phyloP scores from a whole-genome alignment of 2,329 filamentous ascomycete genomes.

The Blumeria hordei region DNA sequence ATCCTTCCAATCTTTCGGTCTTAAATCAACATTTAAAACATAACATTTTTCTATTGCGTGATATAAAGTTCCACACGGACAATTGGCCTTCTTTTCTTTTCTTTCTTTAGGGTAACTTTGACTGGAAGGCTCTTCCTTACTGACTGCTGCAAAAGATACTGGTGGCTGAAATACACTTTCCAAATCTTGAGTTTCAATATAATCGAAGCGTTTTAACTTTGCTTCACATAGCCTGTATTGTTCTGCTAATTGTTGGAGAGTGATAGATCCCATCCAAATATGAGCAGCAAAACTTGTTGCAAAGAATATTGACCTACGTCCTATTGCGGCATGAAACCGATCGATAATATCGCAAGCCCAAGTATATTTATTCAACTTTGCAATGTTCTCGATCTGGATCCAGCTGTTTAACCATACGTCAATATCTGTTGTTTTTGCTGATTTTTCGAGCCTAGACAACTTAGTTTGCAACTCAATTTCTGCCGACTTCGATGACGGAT shows the following conservation, averaged over 20 bases:
- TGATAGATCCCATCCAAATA: background rate
- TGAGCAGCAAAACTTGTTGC: background rate
- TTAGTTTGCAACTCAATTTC: background rate
- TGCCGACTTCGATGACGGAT: background rate
- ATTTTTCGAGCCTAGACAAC: background rate
- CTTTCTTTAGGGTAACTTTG: background rate
- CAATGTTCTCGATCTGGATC: background rate
- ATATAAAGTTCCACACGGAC: background rate
- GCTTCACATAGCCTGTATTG: background rate
- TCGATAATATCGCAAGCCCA: background rate
- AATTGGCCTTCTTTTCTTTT: background rate
- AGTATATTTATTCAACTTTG: background rate
- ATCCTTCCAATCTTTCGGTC: background rate
- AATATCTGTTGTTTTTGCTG: background rate
- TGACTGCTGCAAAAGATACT: background rate
- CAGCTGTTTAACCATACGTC: constrained; percentile 1
- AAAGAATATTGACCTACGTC: background rate
- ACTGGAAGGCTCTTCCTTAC: background rate
- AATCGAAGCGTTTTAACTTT: background rate
- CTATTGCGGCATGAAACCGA: background rate
- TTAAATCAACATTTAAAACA: background rate
- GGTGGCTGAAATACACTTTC: background rate
- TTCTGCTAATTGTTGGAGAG: background rate
- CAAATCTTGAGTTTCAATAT: background rate
- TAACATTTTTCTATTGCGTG: background rate